Evolutionary conservation across 1,284 basidiomycete genomes (phyloP), one percentile per base, ranked within the genome.

Genomic region (Ceratobasidium sp.): DNA sequence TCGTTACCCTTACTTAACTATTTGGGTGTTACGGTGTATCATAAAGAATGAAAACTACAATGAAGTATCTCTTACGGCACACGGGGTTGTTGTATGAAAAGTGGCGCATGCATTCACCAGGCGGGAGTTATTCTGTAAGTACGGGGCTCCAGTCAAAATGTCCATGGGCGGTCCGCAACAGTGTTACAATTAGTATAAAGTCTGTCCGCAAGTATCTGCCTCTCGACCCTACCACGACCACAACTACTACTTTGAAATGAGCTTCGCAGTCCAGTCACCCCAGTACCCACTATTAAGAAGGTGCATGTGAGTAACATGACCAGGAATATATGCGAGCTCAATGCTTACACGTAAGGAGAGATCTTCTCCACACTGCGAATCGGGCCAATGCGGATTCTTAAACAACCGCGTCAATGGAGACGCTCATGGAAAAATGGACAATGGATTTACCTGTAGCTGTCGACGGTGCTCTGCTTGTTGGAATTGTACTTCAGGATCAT

Each of bases 1-100:
- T 79, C 29, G 78, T 79, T 46, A 77, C 78, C 14, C 75, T 79
- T 48, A 76, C 74, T 34, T 79, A 63, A 76, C 1, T 63, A 29
- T 63, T 8, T 48, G 13, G 46, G 14, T 13, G 29, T 22, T 19
- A 29, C 14, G 24, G 16, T 41, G 63, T 62, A 54, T 54, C 39
- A 61, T 58, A 31, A 53, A 11, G 14, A 51, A 9, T 39, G 22
- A 65, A 51, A 31, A 37, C 24, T 53, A 13, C n/a, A 37, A 49
- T 53, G 63, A 49, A 65, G 24, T n/a, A 16, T 49, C 5, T 19
- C 13, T 58, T 31, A 39, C 8, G 11, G 37, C 37, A 39, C 37
- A 8, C 37, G 11, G 37, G 37, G 11, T 8, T 6, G 37, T 39
- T 39, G 37, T 31, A 37, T 9, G 56, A 31, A 13, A 34, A 58